Evolutionary conservation across 2,329 filamentous ascomycete species (phyloP), one percentile per base, ranked within the genome.

Genomic region (Blastomyces gilchristii): DNA sequence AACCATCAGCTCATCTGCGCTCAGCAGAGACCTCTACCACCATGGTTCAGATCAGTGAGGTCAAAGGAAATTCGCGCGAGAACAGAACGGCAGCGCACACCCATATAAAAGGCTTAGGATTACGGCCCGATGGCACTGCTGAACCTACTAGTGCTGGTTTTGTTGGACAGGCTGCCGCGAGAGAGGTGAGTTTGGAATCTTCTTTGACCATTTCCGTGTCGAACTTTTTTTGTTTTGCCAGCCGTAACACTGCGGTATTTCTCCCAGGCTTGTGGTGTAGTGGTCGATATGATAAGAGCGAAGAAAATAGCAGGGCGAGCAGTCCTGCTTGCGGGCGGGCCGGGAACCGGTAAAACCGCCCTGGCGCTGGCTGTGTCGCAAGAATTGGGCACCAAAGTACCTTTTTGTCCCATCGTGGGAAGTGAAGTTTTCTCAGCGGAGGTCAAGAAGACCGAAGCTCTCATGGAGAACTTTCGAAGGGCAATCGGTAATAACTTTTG

Each of bases 381-480:
- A 78, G 94, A 99, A 77, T 83, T 99, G 68, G 94, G 94, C 69
- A 97, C 92, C 59, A 97, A 97, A 81, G 96, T 99, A 63, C 94
- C 94, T 7, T 99, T 99, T 76, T 97, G 94, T 77, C 92, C 93
- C 49, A 97, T 99, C 73, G 94, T 97, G 61, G 94, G 92, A 70
- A 97, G 92, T 81, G 94, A 99, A 78, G 89, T 99, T 71, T 99
- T 97, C 80, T 96, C 91, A 69, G 88, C 93, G 56, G 94, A 99
- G 78, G 92, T 99, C 67, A 99, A 99, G 85, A 99, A 99, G 85
- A 99, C 94, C 59, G 94, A 99, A 78, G 89, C 96, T 68, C 80
- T 99, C 74, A 97, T 97, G 94, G 94, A 99, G 82, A 97, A 97
- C 80, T 99, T 99, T 77, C 85, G 94, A 74, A 84, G 94, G 73